Conservation (phyloP, 1,284 basidiomycete genomes). For the Cystobasidium pallidum region DNA sequence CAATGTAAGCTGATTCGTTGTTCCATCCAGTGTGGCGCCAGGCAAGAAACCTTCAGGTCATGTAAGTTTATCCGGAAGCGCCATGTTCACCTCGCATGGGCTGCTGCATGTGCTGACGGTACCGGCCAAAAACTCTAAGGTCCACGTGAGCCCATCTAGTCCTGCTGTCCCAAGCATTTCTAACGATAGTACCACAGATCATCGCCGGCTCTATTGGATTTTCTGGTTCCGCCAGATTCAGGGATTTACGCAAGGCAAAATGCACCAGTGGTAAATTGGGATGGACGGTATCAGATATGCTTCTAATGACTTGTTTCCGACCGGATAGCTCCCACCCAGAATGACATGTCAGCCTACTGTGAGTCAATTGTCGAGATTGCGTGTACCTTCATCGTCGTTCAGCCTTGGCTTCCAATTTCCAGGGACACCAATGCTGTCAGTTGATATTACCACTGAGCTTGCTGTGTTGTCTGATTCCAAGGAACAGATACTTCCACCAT, state of each 20-base stretch:
- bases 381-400: too few species aligned
- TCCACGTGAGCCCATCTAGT: conserved; percentile 27
- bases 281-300: neutral
- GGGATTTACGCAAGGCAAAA: neutral
- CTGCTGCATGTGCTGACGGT: too few species aligned
- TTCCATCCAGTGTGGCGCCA: neutral
- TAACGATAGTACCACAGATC: conserved; percentile 1
- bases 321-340: conserved; percentile 2
- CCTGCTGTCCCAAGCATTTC: too few species aligned
- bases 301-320: neutral
- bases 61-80: too few species aligned
- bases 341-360: conserved; percentile 23
- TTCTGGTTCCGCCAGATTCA: neutral
- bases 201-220: conserved; percentile 28
- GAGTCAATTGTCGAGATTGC: neutral
- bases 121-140: too few species aligned
- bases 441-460: neutral
- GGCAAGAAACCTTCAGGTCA: conserved; percentile 11
- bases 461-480: neutral
- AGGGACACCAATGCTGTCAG: conserved; percentile 29
- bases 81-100: too few species aligned
- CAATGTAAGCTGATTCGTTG: neutral
- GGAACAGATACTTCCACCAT: conserved; percentile 24
- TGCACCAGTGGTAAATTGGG: conserved; percentile 16
- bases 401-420: too few species aligned